Evolutionary conservation across 768 basidiomycete genomes (phyloP), one percentile per base, ranked within the genome.

Genomic region (Aureoboletus auriporus): DNA sequence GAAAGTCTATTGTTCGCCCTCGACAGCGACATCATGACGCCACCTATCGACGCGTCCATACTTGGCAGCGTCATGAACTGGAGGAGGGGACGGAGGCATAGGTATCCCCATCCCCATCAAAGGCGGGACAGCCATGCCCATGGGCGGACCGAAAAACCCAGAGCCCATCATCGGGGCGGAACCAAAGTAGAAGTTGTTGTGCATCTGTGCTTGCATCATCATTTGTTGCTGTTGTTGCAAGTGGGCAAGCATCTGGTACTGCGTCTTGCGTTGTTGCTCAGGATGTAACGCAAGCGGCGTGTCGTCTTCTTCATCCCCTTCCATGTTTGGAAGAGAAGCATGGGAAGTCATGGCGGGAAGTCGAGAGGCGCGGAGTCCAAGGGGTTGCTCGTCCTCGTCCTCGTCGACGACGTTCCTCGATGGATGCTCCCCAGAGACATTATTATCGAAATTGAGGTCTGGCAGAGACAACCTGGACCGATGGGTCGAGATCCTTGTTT

Each of bases 191-290:
- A 90, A 83, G 60, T 70, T 83, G 51, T 78, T 83, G 34, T 84
- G 82, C 71, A 89, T 72, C 58, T 89, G 89, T 33, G 85, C 79
- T 54, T 85, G 85, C 76, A 87, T 77, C 77, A 86, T 77, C 70
- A 87, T 75, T 60, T 80, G 78, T 49, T 82, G 80, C 64, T 83
- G 74, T 46, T 78, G 78, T 52, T 82, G 82, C 37, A 66, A 59
- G 41, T 69, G 66, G 13, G 64, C 56, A 35, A 72, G 59, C 66
- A 75, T 70, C 40, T 71, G 64, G 51, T 71, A 70, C 56, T 77
- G 75, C n/a, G 84, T 82, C 52, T 79, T 78, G 46, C 86, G 81
- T 56, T 89, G 85, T 55, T 91, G 89, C 56, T 89, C 86, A 11
- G 86, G 86, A 60, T 87, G 86, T 51, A 84, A 68, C 3, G 77